A percentile compares a stretch with the other conserved stretches of the same genome.
phyloP scores from a whole-genome alignment of 306 rosid genomes.

The Glycine soja region DNA sequence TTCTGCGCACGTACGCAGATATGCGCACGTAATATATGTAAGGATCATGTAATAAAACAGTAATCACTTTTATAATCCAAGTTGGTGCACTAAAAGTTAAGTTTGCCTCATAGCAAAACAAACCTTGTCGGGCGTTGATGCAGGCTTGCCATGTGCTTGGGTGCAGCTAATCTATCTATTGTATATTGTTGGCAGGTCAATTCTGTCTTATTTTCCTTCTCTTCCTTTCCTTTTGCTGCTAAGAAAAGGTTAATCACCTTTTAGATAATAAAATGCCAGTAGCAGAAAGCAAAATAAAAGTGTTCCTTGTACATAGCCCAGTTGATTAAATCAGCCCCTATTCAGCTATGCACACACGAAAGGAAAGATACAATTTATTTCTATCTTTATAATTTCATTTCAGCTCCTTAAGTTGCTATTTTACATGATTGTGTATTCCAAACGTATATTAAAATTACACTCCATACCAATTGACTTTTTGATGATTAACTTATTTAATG shows the following conservation, averaged over 20 bases:
- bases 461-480: too few species aligned
- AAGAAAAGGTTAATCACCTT: slow-evolving; percentile 35
- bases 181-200: slow-evolving; percentile 47
- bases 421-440: too few species aligned
- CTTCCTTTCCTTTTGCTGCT: slow-evolving; percentile 22
- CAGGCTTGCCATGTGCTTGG: slow-evolving; percentile 31
- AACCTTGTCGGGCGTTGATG: slow-evolving; percentile 39
- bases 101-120: slow-evolving; percentile 28
- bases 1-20: not conserved
- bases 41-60: not conserved
- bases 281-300: slow-evolving; percentile 26
- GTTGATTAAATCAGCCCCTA: not conserved
- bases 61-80: not conserved
- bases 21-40: not conserved
- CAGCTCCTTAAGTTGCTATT: too few species aligned
- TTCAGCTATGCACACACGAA: not conserved
- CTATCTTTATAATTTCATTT: too few species aligned
- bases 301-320: slow-evolving; percentile 15
- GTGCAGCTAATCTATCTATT: slow-evolving; percentile 44
- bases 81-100: slow-evolving; percentile 17
- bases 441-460: too few species aligned
- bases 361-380: not conserved
- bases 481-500: too few species aligned
- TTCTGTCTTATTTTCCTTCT: slow-evolving; percentile 1
- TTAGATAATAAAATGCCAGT: not conserved